Evolutionary conservation across 192 early-diverging fungal genomes (phyloP), one percentile per base, ranked within the genome.

Genomic region (Spinellus fusiger): DNA sequence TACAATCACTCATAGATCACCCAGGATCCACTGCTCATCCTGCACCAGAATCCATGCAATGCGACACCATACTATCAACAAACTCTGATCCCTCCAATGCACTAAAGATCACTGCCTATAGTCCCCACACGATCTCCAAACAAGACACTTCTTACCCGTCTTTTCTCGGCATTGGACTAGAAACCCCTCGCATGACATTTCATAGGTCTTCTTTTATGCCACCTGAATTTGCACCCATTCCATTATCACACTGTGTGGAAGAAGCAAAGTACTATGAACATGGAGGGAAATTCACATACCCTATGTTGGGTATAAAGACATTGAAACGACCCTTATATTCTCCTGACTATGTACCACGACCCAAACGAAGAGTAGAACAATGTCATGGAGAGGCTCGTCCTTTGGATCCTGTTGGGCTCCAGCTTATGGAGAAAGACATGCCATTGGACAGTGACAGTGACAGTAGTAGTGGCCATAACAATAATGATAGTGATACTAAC

Each of bases 231-330:
- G 54, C 56, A 13, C 68, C 68, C 4, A 25, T 70, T 9, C 18
- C 48, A 5, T 33, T 70, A 4, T 38, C n/a, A 23, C 37, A 55
- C 1, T 34, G 28, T 2, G 61, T 64, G 0, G 47, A 59, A 18
- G 68, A 70, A 47, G 56, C 62, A 3, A 70, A 70, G 28, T 70
- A 65, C 25, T 44, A 62, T n/a, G 53, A 64, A 3, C 34, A 32
- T 16, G 68, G 68, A 33, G 68, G 68, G 28, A 70, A 70, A 32
- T 70, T 64, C 46, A 46, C 40, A 4, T 64, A 63, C 35, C 34
- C 61, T 9, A 34, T 18, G n/a, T 26, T 49, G 0, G 33, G 53
- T 10, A 54, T 32, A 27, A 32, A 15, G 8, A 49, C 46, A 28
- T 48, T 31, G 20, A 59, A 59, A 35, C 26, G 46, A 33, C 28